phyloP scores from a whole-genome alignment of 345 rosid genomes.

The Ricinus communis region DNA sequence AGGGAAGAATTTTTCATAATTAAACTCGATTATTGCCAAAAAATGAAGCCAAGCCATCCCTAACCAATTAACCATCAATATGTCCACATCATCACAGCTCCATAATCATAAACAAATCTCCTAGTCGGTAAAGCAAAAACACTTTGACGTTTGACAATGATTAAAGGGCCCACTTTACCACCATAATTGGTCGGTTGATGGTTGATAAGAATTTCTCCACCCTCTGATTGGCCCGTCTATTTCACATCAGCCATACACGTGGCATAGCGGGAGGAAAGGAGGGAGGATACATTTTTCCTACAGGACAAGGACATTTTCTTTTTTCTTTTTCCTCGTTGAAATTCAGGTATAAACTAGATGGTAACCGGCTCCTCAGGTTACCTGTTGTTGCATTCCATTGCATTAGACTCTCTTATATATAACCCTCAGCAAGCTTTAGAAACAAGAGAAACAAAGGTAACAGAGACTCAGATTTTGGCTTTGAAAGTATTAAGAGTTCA shows the following conservation, averaged over 20 bases:
- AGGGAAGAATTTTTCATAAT: too few species aligned
- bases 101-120: constrained; percentile 33
- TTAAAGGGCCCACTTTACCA: background rate
- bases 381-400: background rate
- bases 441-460: background rate
- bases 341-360: constrained; percentile 10
- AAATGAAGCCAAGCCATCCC: constrained; percentile 23
- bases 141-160: constrained; percentile 35
- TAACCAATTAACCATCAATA: constrained; percentile 19
- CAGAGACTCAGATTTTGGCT: background rate
- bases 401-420: constrained; percentile 32
- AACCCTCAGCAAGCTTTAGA: background rate
- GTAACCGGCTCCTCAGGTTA: constrained; percentile 21
- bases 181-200: constrained; percentile 26
- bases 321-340: constrained; percentile 11
- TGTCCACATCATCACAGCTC: constrained; percentile 28
- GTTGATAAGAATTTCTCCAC: constrained; percentile 9
- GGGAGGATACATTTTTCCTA: constrained; percentile 37
- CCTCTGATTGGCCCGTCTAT: constrained; percentile 15
- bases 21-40: constrained; percentile 18
- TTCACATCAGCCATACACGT: constrained; percentile 42
- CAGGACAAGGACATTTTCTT: constrained; percentile 19
- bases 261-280: constrained; percentile 12
- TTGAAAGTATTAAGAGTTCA: background rate
- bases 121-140: constrained; percentile 42